Evolutionary conservation across 2,329 filamentous ascomycete genomes (phyloP).

Genomic region (Coniosporium tulheliwenetii): DNA sequence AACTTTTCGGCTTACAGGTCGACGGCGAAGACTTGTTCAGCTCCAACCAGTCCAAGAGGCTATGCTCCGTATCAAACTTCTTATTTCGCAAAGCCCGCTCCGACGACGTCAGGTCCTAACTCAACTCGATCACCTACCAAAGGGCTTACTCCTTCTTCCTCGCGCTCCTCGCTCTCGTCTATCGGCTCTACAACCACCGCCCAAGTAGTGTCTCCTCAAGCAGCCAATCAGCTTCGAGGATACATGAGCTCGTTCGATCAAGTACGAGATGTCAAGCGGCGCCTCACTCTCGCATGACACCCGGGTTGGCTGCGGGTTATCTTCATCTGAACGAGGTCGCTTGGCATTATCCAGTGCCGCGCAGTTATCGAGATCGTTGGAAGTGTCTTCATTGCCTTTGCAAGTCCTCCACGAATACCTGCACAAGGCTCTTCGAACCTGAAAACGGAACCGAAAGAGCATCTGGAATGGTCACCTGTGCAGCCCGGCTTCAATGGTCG

Average conservation of each 20-base stretch:
- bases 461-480: too few relatives aligned
- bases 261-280: constrained; percentile 42
- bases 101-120: constrained; percentile 12
- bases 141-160: constrained; percentile 47
- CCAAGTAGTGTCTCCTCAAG: constrained; percentile 55
- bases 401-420: too few relatives aligned
- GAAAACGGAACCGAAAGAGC: too few relatives aligned
- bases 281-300: constrained; percentile 11
- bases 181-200: constrained; percentile 37
- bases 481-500: too few relatives aligned
- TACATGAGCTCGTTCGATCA: constrained; percentile 87
- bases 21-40: constrained; percentile 28
- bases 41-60: constrained; percentile 28
- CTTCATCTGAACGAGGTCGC: too few relatives aligned
- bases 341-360: too few relatives aligned
- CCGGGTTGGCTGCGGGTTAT: too few relatives aligned
- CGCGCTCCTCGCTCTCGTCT: constrained; percentile 71
- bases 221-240: constrained; percentile 62
- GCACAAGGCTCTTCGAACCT: too few relatives aligned
- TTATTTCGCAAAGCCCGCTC: constrained; percentile 17
- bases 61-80: constrained; percentile 17
- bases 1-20: constrained; percentile 53
- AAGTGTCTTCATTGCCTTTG: too few relatives aligned
- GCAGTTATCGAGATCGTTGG: too few relatives aligned
- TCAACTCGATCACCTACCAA: constrained; percentile 23